Conservation (phyloP, 345 rosid species). For the Eucalyptus erythrocorys region DNA sequence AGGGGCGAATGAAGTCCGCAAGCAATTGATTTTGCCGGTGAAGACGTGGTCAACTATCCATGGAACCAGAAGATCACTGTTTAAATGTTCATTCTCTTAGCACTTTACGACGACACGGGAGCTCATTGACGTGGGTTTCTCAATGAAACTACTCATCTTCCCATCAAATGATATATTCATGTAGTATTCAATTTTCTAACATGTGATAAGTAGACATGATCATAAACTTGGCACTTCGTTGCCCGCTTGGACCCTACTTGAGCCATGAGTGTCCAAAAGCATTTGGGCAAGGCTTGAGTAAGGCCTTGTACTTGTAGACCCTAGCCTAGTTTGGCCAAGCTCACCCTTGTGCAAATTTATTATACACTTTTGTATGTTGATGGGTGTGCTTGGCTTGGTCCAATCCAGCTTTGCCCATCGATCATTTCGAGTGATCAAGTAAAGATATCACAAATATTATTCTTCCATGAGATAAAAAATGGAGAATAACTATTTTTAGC, state of each 20-base stretch:
- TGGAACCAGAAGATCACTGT: background rate
- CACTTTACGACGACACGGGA: background rate
- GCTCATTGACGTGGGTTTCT: background rate
- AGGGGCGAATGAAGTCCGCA: background rate
- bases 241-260: background rate
- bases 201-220: background rate
- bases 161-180: background rate
- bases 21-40: background rate
- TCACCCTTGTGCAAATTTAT: background rate
- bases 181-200: background rate
- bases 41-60: background rate
- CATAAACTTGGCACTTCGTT: background rate
- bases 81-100: background rate
- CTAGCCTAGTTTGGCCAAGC: background rate
- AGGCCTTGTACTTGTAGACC: background rate
- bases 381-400: background rate
- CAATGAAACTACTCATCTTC: background rate
- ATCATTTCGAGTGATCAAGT: background rate
- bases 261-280: background rate
- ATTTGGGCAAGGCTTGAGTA: background rate
- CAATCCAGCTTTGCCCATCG: accelerated
- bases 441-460: no score
- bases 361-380: background rate
- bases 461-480: background rate
- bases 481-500: background rate